A percentile compares a stretch with the other conserved stretches of the same genome.
Conservation (phyloP, 1,284 basidiomycete species). For the Ganoderma meredithae region DNA sequence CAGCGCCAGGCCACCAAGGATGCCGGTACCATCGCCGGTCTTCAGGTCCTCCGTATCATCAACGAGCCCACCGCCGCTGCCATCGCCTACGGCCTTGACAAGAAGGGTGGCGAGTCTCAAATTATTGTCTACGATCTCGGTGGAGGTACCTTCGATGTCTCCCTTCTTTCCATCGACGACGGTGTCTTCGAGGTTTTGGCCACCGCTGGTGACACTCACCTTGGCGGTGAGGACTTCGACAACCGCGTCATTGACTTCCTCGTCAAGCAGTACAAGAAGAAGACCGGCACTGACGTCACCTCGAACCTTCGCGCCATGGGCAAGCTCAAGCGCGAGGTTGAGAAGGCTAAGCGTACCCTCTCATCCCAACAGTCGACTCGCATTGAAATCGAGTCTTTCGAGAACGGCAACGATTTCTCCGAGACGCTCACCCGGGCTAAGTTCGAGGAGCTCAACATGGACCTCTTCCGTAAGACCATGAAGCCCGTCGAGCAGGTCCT, state of each 20-base stretch:
- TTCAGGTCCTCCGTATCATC: slow-evolving; percentile 96
- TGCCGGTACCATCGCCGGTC: slow-evolving; percentile 95
- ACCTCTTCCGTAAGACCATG: slow-evolving; percentile 99
- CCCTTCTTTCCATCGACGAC: slow-evolving; percentile 96
- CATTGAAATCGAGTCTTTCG: slow-evolving; percentile 87
- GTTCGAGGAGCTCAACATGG: slow-evolving; percentile 99
- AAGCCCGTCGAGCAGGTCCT: slow-evolving; percentile 99
- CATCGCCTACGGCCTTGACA: slow-evolving; percentile 98
- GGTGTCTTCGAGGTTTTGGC: slow-evolving; percentile 98
- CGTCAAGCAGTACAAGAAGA: slow-evolving; percentile 94
- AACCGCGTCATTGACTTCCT: slow-evolving; percentile 95
- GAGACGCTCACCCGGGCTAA: slow-evolving; percentile 98
- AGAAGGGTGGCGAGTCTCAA: slow-evolving; percentile 86
- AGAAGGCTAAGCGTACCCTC: slow-evolving; percentile 98
- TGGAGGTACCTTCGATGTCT: slow-evolving; percentile 89
- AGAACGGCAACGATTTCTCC: slow-evolving; percentile 95
- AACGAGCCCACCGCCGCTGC: slow-evolving; percentile 99
- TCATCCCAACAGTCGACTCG: slow-evolving; percentile 79
- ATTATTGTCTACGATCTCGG: slow-evolving; percentile 97
- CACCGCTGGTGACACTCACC: slow-evolving; percentile 98
- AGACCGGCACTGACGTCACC: slow-evolving; percentile 89
- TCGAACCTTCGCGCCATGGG: slow-evolving; percentile 92
- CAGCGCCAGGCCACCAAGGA: slow-evolving; percentile 99
- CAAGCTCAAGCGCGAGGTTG: slow-evolving; percentile 98
- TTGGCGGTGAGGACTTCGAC: slow-evolving; percentile 99